Base-by-base conservation (phyloP, 768 basidiomycete genomes). In the Cantharellus anzutake region DNA sequence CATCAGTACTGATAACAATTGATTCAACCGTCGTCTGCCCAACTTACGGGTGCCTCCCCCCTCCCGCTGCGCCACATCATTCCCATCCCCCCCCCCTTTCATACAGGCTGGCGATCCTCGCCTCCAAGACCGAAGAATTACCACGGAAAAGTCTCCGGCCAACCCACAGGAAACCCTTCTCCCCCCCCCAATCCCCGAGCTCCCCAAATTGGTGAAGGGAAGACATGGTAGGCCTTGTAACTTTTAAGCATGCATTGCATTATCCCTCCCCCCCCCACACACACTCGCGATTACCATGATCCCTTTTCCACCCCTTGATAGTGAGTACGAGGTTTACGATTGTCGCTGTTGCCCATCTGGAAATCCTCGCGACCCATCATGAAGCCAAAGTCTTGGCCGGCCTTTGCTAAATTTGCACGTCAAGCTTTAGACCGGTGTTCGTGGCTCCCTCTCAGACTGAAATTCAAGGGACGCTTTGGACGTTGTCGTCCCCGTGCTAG, bases 301-400 rank as follows among this genome's bases (percentile, higher is more conserved):
- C 82, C 56, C 80, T 82, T 64, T 71, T 72, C 56, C 81, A 82
- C 65, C 81, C 81, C 3, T 70, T 80, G 57, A 57, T 4, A 69
- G 68, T 60, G 78, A 73, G 2, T 83, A 81, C 63, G 80, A 80
- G 65, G 80, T 79, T 4, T 84, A 82, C 68, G 79, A 81, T 67
- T 71, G 77, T 37, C 35, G 14, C 1, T 37, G 52, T 37, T 4
- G 71, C 75, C 3, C 74, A 64, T 74, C 70, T 83, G 50, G 79
- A 81, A 65, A 77, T 78, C 4, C 68, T 83, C 11, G 79, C 76
- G 1, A 81, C 81, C 0, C 67, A 75, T 2, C 80, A 83, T 64
- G 68, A 71, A 50, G 80, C 73, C 20, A 68, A 71, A 56, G 67
- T 70, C 58, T 78, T 77, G 0, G 20, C 44, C 44, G 1, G 44